These are phyloP conservation scores for Erysimum pusillum DNA, from an alignment of 441 rosid species.

Conservation along the genomic window DNA sequence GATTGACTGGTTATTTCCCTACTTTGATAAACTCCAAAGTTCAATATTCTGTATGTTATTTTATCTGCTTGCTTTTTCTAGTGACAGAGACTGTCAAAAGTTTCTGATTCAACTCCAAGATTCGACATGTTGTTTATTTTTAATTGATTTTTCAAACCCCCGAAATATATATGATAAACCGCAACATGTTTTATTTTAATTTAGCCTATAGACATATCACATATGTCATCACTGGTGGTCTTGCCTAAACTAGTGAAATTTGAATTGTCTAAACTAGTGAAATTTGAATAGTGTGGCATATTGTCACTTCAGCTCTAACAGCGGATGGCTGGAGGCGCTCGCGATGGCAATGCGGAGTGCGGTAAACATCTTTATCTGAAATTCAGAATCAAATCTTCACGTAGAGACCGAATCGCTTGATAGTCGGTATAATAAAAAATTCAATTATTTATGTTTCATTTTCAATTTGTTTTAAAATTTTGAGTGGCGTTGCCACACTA, in stretches of 20 bases:
- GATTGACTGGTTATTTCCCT: conserved; percentile 23
- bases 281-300: conserved; percentile 25
- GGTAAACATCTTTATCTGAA: neutral
- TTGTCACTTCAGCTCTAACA: too few relatives aligned
- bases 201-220: neutral
- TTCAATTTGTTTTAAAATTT: neutral
- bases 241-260: conserved; percentile 26
- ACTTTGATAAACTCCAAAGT: conserved; percentile 32
- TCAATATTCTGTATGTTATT: conserved; percentile 30
- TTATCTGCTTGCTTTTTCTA: conserved; percentile 10
- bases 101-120: conserved; percentile 29
- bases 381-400: neutral
- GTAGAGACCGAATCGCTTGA: conserved; percentile 1
- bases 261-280: conserved; percentile 30
- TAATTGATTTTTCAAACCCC: neutral
- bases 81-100: conserved; percentile 31
- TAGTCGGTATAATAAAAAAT: neutral
- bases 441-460: neutral
- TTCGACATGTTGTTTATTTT: conserved; percentile 26
- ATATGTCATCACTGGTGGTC: conserved; percentile 17
- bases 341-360: too few relatives aligned
- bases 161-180: conserved; percentile 8
- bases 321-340: too few relatives aligned
- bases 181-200: neutral
- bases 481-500: conserved; percentile 1